Evolutionary conservation across 768 basidiomycete species (phyloP).

Genomic region (Pleurotus platypus): DNA sequence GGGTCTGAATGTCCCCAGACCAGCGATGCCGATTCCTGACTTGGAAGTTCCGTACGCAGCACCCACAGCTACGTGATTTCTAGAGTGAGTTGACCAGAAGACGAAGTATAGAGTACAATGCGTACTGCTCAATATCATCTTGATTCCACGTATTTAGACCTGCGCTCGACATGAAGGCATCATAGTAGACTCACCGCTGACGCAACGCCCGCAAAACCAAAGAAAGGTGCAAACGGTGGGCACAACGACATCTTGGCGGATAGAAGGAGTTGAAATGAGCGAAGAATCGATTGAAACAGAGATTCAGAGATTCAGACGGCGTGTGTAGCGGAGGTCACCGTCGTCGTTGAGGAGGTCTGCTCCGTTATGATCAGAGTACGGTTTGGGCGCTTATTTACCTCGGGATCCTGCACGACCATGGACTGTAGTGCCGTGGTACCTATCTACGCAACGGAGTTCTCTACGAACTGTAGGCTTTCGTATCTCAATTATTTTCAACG

Average conservation of each 20-base stretch:
- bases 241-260: slow-evolving; percentile 54
- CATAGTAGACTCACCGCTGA: slow-evolving; percentile 59
- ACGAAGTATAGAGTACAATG: slow-evolving; percentile 15
- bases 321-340: not conserved
- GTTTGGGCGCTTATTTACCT: no score
- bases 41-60: slow-evolving; percentile 97
- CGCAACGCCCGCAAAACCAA: slow-evolving; percentile 97
- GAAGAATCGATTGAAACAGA: no score
- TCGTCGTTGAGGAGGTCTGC: no score
- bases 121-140: slow-evolving; percentile 98
- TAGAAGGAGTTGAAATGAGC: not conserved
- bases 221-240: slow-evolving; percentile 96
- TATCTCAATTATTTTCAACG: no score
- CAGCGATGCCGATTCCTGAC: slow-evolving; percentile 95
- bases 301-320: no score
- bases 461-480: no score
- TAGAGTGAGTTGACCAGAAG: slow-evolving; percentile 8
- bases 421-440: no score
- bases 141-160: not conserved
- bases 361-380: no score
- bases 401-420: no score
- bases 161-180: not conserved
- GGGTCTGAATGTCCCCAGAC: slow-evolving; percentile 88
- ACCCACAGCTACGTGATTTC: slow-evolving; percentile 63
- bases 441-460: no score